Conservation (phyloP, 2,329 filamentous ascomycete genomes). For the Xylariales sp. region DNA sequence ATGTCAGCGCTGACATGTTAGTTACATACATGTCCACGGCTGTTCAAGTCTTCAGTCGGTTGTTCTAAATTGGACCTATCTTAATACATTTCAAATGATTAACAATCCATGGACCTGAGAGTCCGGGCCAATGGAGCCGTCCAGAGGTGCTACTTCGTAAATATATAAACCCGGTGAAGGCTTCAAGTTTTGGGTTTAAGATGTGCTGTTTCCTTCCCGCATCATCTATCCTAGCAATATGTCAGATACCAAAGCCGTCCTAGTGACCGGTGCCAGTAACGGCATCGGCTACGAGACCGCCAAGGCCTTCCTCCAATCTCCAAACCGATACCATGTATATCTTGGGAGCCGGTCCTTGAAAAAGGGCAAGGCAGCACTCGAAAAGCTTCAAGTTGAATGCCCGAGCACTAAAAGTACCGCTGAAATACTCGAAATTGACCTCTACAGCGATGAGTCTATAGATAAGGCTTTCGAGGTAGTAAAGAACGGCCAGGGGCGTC, state of each 20-base stretch:
- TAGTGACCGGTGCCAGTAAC: conserved; percentile 71
- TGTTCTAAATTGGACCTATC: too few species aligned
- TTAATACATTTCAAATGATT: too few species aligned
- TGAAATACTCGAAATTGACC: conserved; percentile 12
- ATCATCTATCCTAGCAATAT: background rate
- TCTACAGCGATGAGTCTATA: conserved; percentile 52
- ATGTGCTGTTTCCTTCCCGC: too few species aligned
- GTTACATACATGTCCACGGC: too few species aligned
- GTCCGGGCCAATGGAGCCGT: too few species aligned
- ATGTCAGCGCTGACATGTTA: too few species aligned
- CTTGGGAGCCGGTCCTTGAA: conserved; percentile 63
- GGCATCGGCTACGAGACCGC: conserved; percentile 70
- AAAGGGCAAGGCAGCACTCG: conserved; percentile 63
- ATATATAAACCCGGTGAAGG: background rate
- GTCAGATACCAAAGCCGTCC: conserved; percentile 51
- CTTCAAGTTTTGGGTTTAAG: background rate
- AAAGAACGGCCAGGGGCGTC: conserved; percentile 53
- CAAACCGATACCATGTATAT: conserved; percentile 62
- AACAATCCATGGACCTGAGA: too few species aligned
- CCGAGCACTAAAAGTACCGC: conserved; percentile 38
- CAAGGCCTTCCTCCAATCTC: conserved; percentile 63
- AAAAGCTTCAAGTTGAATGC: conserved; percentile 54
- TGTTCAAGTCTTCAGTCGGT: too few species aligned
- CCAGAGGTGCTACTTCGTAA: too few species aligned
- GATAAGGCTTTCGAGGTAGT: conserved; percentile 58